Conservation (phyloP, 1,284 basidiomycete genomes). For the Cryptococcus sp. region DNA sequence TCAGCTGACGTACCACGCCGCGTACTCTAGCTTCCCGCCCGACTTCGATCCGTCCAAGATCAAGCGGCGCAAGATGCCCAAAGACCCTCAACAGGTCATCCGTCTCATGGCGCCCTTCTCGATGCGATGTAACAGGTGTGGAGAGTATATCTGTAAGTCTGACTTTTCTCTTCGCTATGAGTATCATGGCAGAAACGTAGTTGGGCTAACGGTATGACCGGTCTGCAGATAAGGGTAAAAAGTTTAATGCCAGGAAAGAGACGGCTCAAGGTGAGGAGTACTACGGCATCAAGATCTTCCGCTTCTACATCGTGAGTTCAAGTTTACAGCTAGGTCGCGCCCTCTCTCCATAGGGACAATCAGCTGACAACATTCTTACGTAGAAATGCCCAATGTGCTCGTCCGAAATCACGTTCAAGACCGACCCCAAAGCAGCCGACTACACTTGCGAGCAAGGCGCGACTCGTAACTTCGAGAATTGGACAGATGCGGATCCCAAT, state of each 20-base stretch:
- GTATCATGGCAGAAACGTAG: background rate
- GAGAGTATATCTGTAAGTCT: conserved; percentile 86
- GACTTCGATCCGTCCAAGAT: conserved; percentile 99
- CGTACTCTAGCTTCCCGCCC: conserved; percentile 53
- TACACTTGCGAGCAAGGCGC: conserved; percentile 91
- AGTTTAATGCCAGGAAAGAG: conserved; percentile 99
- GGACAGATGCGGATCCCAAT: conserved; percentile 41
- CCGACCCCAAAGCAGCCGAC: conserved; percentile 97
- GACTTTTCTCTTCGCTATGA: background rate
- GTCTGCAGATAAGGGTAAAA: conserved; percentile 75
- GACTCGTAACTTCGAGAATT: conserved; percentile 82
- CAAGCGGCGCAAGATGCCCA: conserved; percentile 77
- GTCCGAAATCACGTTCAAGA: conserved; percentile 99
- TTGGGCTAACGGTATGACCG: background rate
- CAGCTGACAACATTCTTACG: background rate
- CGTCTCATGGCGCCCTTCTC: conserved; percentile 99
- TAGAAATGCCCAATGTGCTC: conserved; percentile 80
- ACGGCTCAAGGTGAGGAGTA: conserved; percentile 96
- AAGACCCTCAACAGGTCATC: conserved; percentile 93
- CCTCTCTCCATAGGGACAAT: background rate
- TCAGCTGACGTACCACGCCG: background rate
- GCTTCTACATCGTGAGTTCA: conserved; percentile 53
- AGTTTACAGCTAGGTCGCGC: too few relatives aligned
- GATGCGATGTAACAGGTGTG: conserved; percentile 95
- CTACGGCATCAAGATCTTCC: conserved; percentile 81